These are phyloP conservation scores for Cercospora beticola DNA, from an alignment of 2,329 filamentous ascomycete species.

Conservation along the genomic window DNA sequence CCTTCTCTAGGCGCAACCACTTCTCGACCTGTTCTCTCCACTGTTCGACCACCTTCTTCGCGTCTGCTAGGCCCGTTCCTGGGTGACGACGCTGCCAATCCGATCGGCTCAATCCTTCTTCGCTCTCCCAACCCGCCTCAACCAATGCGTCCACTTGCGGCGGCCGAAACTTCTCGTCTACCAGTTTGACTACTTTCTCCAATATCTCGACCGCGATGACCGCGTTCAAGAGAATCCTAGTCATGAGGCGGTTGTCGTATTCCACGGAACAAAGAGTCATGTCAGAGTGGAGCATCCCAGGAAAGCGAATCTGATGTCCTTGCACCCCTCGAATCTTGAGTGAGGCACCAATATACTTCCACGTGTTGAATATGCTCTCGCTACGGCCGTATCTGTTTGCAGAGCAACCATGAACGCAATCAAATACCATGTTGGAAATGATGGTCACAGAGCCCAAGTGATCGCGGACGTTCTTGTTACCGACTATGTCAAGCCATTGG, in stretches of 20 bases:
- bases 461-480: not conserved
- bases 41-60: not conserved
- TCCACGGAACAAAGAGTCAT: not conserved
- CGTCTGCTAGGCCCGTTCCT: not conserved
- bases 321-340: constrained; percentile 3
- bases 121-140: not conserved
- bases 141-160: not conserved
- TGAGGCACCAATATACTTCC: not conserved
- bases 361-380: not conserved
- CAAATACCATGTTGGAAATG: not conserved
- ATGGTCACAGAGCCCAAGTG: not conserved
- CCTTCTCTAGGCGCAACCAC: not conserved
- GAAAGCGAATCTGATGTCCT: not conserved
- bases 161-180: not conserved
- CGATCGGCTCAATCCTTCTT: not conserved
- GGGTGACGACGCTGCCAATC: not conserved
- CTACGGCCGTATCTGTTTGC: not conserved
- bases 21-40: not conserved
- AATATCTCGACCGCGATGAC: not conserved
- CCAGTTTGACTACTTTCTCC: not conserved
- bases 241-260: not conserved
- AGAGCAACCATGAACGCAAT: not conserved
- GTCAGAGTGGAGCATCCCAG: not conserved
- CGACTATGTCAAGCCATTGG: not conserved
- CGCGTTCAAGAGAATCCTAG: not conserved